Conservation (phyloP, 768 basidiomycete genomes). For the Xerocomus spinulosus region DNA sequence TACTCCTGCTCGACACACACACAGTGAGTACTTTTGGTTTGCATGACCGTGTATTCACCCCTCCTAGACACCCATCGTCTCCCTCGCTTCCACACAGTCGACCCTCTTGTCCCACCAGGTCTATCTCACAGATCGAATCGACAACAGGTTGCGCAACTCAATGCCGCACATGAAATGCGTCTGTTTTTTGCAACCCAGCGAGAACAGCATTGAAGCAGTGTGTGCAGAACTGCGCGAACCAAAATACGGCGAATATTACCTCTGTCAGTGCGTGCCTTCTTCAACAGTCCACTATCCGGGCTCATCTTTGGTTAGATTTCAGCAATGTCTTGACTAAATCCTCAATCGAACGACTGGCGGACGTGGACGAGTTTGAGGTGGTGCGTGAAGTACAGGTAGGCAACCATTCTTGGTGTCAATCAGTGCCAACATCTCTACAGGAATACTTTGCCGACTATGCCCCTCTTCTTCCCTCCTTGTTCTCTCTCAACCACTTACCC, state of each 20-base stretch:
- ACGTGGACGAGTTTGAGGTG: conserved; percentile 93
- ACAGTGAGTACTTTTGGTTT: conserved; percentile 55
- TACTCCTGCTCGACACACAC: conserved; percentile 88
- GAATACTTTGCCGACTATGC: conserved; percentile 98
- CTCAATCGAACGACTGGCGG: conserved; percentile 87
- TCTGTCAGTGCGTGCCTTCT: conserved; percentile 90
- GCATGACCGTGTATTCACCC: not conserved
- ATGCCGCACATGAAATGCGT: conserved; percentile 98
- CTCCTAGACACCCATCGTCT: conserved; percentile 86
- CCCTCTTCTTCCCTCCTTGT: conserved; percentile 79
- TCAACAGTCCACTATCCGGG: conserved; percentile 15
- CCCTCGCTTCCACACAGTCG: conserved; percentile 90
- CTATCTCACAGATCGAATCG: conserved; percentile 96
- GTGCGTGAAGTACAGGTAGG: conserved; percentile 93
- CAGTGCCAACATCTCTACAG: conserved; percentile 36
- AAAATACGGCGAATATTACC: conserved; percentile 96
- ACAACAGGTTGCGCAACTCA: conserved; percentile 85
- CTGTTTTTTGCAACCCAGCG: conserved; percentile 82
- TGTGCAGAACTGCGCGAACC: conserved; percentile 83
- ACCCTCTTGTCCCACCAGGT: conserved; percentile 92
- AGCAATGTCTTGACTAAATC: conserved; percentile 89
- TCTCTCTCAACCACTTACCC: conserved; percentile 80
- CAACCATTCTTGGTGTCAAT: not conserved
- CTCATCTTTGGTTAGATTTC: conserved; percentile 61
- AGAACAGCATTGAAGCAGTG: conserved; percentile 78